Percentiles rank a stretch among this genome's conserved stretches.
Evolutionary conservation across 495 filamentous ascomycete species (phyloP).

Genomic region (Gamarada debralockiae): DNA sequence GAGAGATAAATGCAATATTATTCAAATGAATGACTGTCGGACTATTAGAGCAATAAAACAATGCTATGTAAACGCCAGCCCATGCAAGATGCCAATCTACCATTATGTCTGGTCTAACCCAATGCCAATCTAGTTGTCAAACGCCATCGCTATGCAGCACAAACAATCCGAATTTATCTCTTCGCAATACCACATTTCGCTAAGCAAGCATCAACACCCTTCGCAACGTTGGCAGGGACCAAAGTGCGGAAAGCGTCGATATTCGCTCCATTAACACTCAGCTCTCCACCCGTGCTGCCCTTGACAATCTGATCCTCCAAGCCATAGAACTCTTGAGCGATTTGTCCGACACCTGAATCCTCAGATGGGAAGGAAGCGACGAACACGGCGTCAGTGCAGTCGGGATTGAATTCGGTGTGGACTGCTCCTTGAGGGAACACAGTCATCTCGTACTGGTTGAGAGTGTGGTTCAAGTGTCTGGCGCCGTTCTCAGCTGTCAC

Average conservation of each 20-base stretch:
- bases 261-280: conserved; percentile 25
- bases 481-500: conserved; percentile 35
- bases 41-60: no score
- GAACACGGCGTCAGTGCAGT: conserved; percentile 34
- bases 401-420: conserved; percentile 42
- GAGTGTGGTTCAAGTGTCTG: conserved; percentile 21
- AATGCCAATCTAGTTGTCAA: no score
- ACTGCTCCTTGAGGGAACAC: conserved; percentile 37
- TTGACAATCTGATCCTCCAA: conserved; percentile 28
- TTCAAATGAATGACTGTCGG: no score
- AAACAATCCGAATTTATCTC: no score
- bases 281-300: conserved; percentile 20
- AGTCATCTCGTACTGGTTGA: conserved; percentile 32
- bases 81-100: no score
- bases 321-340: conserved; percentile 24
- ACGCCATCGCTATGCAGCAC: no score
- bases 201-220: conserved; percentile 12
- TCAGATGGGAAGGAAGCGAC: conserved; percentile 37
- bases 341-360: conserved; percentile 33
- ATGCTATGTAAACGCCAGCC: no score
- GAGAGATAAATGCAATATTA: no score
- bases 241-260: conserved; percentile 27
- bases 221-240: conserved; percentile 29
- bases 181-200: conserved; percentile 10
- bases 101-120: no score